Evolutionary conservation across 805 yeast species (phyloP), one percentile per base, ranked within the genome.

Genomic region (Candida michaelii): DNA sequence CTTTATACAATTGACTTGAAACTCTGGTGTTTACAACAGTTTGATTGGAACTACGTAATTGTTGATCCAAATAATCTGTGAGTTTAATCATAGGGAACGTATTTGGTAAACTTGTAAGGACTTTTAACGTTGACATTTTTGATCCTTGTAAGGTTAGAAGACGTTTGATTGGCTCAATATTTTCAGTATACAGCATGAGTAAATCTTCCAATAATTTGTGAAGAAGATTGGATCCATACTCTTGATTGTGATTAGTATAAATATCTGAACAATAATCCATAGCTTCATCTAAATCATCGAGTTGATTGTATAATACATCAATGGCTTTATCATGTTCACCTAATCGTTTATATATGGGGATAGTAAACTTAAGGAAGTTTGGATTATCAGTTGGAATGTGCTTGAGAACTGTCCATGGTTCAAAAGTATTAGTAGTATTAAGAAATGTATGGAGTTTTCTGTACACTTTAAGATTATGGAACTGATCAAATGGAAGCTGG

Each of bases 261-360:
- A 85, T 63, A 3, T 65, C 65, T 1, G 74, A 60, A 47, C 93
- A 82, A 52, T 85, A 85, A 2, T 63, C 56, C 46, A 83, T 73
- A 0, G 95, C 85, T n/a, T 68, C 64, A 15, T 61, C 61, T 36
- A 77, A 71, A 54, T 84, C 84, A 3, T 75, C 62, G 34, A 86
- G 59, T 15, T 80, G 79, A 37, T 76, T 70, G 36, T 78, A 79
- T 18, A 81, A 69, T 2, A 88, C 75, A 42, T 78, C 77, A 13
- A 91, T 63, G 0, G 88, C 82, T 38, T 79, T 74, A 9, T 73
- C 71, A 54, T 86, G 87, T 40, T 79, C 79, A 1, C 78, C 81
- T 32, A 85, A 54, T 45, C 78, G 74, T 35, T 74, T 73, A 41
- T 84, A 69, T 2, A 89, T 76, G 35, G 76, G 70, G 0, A 86